Evolutionary conservation across 106 monocot genomes (phyloP).

Genomic region (Vanilla planifolia): DNA sequence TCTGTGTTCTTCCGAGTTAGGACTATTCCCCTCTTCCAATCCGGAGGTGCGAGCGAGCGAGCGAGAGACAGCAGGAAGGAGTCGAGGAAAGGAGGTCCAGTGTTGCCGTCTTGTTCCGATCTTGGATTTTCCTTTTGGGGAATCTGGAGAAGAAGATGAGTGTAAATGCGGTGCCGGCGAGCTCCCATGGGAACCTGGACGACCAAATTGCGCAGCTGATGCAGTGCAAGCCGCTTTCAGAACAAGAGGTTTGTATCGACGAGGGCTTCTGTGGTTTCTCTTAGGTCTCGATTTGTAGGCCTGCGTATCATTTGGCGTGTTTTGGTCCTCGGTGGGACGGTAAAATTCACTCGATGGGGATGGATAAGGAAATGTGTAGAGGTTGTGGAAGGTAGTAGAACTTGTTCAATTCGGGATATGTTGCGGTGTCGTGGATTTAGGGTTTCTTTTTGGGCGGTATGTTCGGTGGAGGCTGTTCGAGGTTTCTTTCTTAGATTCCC

Average conservation of each 20-base stretch:
- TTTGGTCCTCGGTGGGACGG: background rate
- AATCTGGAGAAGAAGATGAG: slow-evolving; percentile 33
- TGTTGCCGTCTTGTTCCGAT: slow-evolving; percentile 1
- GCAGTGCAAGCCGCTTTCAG: slow-evolving; percentile 72
- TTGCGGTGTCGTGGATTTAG: background rate
- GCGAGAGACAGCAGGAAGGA: background rate
- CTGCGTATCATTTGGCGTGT: background rate
- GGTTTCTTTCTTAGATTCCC: background rate
- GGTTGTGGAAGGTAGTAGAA: background rate
- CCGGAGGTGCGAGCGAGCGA: background rate
- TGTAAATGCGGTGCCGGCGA: slow-evolving; percentile 17
- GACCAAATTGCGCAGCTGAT: slow-evolving; percentile 66
- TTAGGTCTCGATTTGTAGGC: background rate
- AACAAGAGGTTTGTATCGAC: slow-evolving; percentile 36
- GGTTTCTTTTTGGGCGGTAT: background rate
- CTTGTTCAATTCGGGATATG: background rate
- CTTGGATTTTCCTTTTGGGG: background rate
- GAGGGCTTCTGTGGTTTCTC: background rate
- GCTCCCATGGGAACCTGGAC: slow-evolving; percentile 50
- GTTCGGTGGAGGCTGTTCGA: background rate
- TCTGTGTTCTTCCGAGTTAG: too few species aligned
- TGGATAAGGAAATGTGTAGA: background rate
- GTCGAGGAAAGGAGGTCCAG: background rate
- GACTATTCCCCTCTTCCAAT: background rate
- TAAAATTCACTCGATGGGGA: background rate